These are phyloP conservation scores for Monascus ruber DNA, from an alignment of 2,329 filamentous ascomycete genomes.

Conservation along the genomic window DNA sequence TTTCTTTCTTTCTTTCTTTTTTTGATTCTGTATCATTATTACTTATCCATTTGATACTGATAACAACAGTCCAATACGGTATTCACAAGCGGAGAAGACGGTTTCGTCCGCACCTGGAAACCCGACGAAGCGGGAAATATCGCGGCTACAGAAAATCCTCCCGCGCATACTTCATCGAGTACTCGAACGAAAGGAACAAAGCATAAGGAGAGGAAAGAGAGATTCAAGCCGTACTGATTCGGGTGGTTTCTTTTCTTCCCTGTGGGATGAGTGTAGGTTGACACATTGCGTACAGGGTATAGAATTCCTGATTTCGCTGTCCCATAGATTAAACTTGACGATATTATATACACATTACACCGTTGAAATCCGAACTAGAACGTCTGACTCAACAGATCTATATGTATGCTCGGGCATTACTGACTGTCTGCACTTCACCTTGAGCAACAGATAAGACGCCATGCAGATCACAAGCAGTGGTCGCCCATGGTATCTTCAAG, in stretches of 20 bases:
- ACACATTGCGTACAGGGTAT: too few relatives aligned
- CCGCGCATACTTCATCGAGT: conserved; percentile 6
- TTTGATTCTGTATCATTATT: neutral
- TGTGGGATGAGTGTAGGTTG: too few relatives aligned
- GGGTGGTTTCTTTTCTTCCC: neutral
- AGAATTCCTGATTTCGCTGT: too few relatives aligned
- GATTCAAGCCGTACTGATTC: conserved; percentile 28
- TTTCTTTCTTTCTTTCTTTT: neutral
- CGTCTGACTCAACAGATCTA: too few relatives aligned
- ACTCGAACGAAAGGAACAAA: conserved; percentile 24
- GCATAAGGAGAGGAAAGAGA: conserved; percentile 19
- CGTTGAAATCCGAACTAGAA: too few relatives aligned
- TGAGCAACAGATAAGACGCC: too few relatives aligned
- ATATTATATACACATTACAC: too few relatives aligned
- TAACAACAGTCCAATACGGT: conserved; percentile 24
- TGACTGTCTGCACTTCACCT: too few relatives aligned
- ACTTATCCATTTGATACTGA: conserved; percentile 1
- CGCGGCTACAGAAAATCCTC: conserved; percentile 2
- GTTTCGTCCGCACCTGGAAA: conserved; percentile 30
- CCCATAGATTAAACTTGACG: too few relatives aligned
- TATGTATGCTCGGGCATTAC: too few relatives aligned
- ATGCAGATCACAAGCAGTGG: too few relatives aligned
- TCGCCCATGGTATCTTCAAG: too few relatives aligned
- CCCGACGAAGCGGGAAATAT: conserved; percentile 9
- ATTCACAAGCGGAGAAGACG: conserved; percentile 37